Evolutionary conservation across 108 stramenopile genomes (phyloP), one percentile per base, ranked within the genome.

Genomic region (Skeletonema menzelii): DNA sequence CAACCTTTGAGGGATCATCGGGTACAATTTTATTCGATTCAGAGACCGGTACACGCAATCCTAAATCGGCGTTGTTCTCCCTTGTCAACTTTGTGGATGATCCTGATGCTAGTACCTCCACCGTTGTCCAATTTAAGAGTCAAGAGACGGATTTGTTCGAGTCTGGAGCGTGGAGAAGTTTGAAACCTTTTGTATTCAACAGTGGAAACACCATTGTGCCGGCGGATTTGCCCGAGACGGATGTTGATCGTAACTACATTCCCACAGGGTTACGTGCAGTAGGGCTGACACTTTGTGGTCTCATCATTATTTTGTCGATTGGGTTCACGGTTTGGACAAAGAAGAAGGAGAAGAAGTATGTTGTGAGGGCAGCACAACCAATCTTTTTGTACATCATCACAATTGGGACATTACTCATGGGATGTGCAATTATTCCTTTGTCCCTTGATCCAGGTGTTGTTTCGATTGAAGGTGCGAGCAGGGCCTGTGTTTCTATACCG

Each of bases 1-100:
- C 72, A 13, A 17, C 53, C 11, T 86, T 90, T 66, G 57, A 27
- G 88, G 88, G 15, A 44, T 80, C 22, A 59, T 65, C 37, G 86
- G 86, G 0, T 34, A 53, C 17, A 75, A 65, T 64, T 30, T 63
- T 85, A 37, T 68, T 84, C 72, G 64, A 69, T 11, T 26, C 32
- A 6, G 37, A 27, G 11, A 90, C 85, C 32, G 85, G 86, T 27
- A 72, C 83, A 1, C 65, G 86, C 30, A 47, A 60, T 27, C 83
- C 85, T 7, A 28, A 27, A 8, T 74, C 72, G 6, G 66, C 85
- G 4, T 17, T 75, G 0, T 90, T 69, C 62, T 44, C 32, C 6
- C 56, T 90, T 4, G 46, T 56, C 20, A 90, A 90, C 53, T 81
- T 49, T 37, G 73, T 46, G 27, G 40, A 24, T 17, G 76, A 58